phyloP scores from a whole-genome alignment of 164 flowering plant genomes.

The Brasenia schreberi region DNA sequence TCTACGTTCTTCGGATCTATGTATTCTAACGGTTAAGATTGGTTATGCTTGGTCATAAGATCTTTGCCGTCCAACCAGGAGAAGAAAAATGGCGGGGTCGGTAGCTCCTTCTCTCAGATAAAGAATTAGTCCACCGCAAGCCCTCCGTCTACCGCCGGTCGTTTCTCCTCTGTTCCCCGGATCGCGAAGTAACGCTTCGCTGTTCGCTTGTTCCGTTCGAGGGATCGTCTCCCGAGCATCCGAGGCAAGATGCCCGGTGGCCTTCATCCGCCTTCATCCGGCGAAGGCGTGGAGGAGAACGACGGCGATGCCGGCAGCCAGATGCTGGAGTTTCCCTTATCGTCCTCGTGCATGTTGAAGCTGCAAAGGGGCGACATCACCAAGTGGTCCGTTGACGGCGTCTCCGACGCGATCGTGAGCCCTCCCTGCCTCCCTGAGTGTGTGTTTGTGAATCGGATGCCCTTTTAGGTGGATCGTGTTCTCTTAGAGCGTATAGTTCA shows the following conservation, averaged over 20 bases:
- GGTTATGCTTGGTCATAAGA: too few relatives aligned
- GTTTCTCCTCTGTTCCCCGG: neutral
- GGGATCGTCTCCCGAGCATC: too few relatives aligned
- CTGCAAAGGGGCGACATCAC: slow-evolving; percentile 84
- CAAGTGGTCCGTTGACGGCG: slow-evolving; percentile 64
- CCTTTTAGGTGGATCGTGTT: too few relatives aligned
- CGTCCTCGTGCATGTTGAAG: slow-evolving; percentile 23
- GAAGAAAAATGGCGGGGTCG: neutral
- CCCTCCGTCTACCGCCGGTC: neutral
- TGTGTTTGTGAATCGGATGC: too few relatives aligned
- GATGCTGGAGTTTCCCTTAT: slow-evolving; percentile 1
- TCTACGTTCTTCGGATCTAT: too few relatives aligned
- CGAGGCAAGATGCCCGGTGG: neutral
- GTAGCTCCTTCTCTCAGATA: neutral
- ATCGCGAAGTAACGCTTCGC: neutral
- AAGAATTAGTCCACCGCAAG: neutral
- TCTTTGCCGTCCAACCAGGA: neutral
- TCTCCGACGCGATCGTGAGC: slow-evolving; percentile 75
- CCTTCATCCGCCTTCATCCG: neutral
- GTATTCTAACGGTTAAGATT: too few relatives aligned
- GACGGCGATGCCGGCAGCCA: neutral
- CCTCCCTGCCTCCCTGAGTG: too few relatives aligned
- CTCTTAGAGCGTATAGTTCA: too few relatives aligned
- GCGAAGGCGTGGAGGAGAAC: neutral
- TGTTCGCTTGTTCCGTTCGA: neutral